Conservation (phyloP, 1,284 basidiomycete genomes). For the Moniliella sp. region DNA sequence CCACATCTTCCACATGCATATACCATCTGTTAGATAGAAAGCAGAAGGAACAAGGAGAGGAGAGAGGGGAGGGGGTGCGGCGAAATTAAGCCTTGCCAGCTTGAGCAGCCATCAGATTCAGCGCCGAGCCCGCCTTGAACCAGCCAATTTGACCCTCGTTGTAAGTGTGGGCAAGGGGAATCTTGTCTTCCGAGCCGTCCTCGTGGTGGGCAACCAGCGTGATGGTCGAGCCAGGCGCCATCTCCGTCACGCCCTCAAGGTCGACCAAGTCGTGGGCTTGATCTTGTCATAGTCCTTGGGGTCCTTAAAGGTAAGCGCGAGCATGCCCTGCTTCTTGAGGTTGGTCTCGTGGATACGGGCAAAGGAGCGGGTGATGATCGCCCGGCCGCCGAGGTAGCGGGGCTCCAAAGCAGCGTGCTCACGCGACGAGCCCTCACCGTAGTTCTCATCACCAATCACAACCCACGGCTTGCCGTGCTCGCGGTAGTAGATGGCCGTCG, state of each 20-base stretch:
- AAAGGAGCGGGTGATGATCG: constrained; percentile 86
- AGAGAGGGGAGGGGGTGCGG: too few species aligned
- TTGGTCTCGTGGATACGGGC: constrained; percentile 72
- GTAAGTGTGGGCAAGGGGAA: constrained; percentile 28
- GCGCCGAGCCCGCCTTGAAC: too few species aligned
- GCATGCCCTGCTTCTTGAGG: constrained; percentile 11
- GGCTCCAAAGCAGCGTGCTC: constrained; percentile 96
- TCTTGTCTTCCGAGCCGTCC: constrained; percentile 23
- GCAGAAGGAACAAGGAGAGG: too few species aligned
- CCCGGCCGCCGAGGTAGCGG: constrained; percentile 79
- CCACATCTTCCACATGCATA: too few species aligned
- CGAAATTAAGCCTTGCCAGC: too few species aligned
- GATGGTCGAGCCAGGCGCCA: constrained; percentile 23
- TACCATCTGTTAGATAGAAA: too few species aligned
- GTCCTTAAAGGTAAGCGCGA: constrained; percentile 27
- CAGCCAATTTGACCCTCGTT: constrained; percentile 33
- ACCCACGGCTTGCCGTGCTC: constrained; percentile 81
- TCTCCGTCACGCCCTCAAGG: constrained; percentile 22
- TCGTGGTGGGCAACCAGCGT: constrained; percentile 26
- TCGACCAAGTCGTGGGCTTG: constrained; percentile 19
- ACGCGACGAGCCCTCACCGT: constrained; percentile 91
- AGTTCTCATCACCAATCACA: constrained; percentile 59
- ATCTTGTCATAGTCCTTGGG: constrained; percentile 30
- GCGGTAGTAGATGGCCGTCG: constrained; percentile 66
- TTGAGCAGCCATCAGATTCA: too few species aligned